Base-by-base conservation (phyloP, 768 basidiomycete genomes). In the Pleurotus djamor region DNA sequence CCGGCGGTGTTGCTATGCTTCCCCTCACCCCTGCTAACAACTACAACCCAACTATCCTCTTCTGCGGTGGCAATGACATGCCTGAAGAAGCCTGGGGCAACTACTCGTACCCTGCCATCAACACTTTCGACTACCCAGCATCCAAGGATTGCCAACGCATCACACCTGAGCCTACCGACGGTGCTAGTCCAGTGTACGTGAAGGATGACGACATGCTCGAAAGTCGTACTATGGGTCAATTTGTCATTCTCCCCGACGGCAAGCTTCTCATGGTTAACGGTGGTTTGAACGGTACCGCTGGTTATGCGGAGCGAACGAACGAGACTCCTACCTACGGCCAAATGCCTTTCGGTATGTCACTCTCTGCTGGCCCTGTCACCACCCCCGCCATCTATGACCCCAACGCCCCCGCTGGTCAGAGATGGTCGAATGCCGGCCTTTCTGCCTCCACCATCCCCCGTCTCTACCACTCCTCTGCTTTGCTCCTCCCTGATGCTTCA, bases 11-110 rank as follows among this genome's bases (percentile, higher is more conserved):
- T 3, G 90, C 90, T 41, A 93, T 98, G 90, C 81, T 98, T 0
- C 96, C 96, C 5, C 80, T 98, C n/a, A 96, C 92, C 1, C 89
- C 91, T 3, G 89, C 81, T 28, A 97, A 96, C 75, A 89, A 92
- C 68, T 98, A 92, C 70, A 84, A 80, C 0, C 92, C 90, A 0
- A 92, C 93, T 0, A 70, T 97, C 45, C 67, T 98, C 44, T 96
- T 98, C 74, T 98, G 96, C 64, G 96, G 96, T 54, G 96, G 96
- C 33, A 83, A 85, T 5, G 80, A 89, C 69, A 88, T 96, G 83
- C 77, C 87, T 4, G 86, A 85, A 13, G 76, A 79, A 8, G 77
- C 76, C 47, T 96, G 87, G 76, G 94, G 94, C 54, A 83, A 92
- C 70, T 94, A 93, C 67, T 78, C 86, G 1, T 83, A 74, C 69